Evolutionary conservation across 441 rosid genomes (phyloP).

Genomic region (Euphorbia celastroides): DNA sequence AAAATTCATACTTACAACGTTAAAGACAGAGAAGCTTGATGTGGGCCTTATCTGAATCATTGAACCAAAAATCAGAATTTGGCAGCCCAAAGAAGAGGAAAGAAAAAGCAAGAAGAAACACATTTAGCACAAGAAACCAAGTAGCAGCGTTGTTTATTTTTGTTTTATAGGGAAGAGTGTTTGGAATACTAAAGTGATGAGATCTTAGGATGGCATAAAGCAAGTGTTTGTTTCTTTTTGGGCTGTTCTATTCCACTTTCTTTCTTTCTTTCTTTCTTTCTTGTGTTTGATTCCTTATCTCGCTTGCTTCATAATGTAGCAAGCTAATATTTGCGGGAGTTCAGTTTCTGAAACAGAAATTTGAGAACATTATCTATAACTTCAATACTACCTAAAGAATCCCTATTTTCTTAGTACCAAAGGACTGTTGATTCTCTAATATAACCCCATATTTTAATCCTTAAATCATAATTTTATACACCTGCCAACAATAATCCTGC

Average conservation of each 20-base stretch:
- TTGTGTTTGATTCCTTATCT: conserved; percentile 34
- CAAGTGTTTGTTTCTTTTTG: conserved; percentile 55
- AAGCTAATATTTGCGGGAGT: conserved; percentile 19
- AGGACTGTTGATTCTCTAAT: conserved; percentile 43
- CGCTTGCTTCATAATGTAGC: conserved; percentile 46
- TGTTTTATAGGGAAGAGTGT: conserved; percentile 62
- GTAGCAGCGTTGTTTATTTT: conserved; percentile 27
- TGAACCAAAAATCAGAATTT: conserved; percentile 33
- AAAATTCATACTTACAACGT: neutral
- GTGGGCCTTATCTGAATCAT: conserved; percentile 36
- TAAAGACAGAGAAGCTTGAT: conserved; percentile 11
- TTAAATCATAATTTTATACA: neutral
- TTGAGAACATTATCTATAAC: too few relatives aligned
- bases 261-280: conserved; percentile 11
- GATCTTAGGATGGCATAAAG: conserved; percentile 60
- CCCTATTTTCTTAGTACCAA: conserved; percentile 65
- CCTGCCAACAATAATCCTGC: conserved; percentile 19
- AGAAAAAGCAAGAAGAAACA: conserved; percentile 48
- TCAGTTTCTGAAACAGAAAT: too few relatives aligned
- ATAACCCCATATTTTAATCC: conserved; percentile 24
- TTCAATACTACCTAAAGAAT: conserved; percentile 25
- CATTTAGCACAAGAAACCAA: conserved; percentile 49
- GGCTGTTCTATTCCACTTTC: conserved; percentile 29
- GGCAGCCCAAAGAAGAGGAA: conserved; percentile 28
- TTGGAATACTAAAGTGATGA: conserved; percentile 56